Evolutionary conservation across 352 stramenopile genomes (phyloP).

Genomic region (Phytophthora lateralis): DNA sequence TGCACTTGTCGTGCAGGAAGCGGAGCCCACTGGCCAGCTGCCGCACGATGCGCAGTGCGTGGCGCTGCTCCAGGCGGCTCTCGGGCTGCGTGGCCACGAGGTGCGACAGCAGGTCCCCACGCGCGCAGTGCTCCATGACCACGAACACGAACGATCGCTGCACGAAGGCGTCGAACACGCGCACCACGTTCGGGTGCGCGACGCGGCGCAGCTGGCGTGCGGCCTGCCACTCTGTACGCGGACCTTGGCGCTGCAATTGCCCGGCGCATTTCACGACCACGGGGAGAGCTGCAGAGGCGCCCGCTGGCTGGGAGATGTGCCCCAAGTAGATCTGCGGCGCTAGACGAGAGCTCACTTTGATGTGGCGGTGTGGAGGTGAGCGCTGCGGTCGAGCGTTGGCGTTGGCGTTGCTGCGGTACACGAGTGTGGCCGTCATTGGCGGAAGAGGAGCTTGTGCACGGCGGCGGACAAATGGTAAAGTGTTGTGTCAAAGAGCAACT

Average conservation of each 20-base stretch:
- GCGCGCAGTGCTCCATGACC: slow-evolving; percentile 62
- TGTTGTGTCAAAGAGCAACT: slow-evolving; percentile 1
- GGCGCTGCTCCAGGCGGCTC: slow-evolving; percentile 24
- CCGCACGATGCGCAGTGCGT: slow-evolving; percentile 36
- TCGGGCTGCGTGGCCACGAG: slow-evolving; percentile 34
- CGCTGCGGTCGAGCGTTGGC: not conserved
- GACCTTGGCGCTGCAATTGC: slow-evolving; percentile 22
- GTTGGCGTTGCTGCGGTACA: slow-evolving; percentile 8
- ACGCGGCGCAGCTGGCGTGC: slow-evolving; percentile 21
- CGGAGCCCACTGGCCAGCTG: slow-evolving; percentile 40
- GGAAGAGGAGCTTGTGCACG: not conserved
- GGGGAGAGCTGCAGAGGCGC: not conserved
- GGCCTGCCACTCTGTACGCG: slow-evolving; percentile 39
- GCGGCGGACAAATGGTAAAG: not conserved
- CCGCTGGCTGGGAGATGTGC: slow-evolving; percentile 15
- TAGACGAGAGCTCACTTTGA: slow-evolving; percentile 38
- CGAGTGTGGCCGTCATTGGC: slow-evolving; percentile 26
- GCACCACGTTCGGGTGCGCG: slow-evolving; percentile 39
- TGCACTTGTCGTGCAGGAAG: slow-evolving; percentile 35
- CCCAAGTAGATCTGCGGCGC: slow-evolving; percentile 40
- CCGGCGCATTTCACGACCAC: slow-evolving; percentile 41
- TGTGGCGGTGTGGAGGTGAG: slow-evolving; percentile 17
- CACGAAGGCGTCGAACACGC: slow-evolving; percentile 42
- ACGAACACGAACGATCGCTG: slow-evolving; percentile 42
- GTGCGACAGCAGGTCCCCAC: slow-evolving; percentile 51